Evolutionary conservation across 257 asterid genomes (phyloP), one percentile per base, ranked within the genome.

Genomic region (Penstemon barbatus): DNA sequence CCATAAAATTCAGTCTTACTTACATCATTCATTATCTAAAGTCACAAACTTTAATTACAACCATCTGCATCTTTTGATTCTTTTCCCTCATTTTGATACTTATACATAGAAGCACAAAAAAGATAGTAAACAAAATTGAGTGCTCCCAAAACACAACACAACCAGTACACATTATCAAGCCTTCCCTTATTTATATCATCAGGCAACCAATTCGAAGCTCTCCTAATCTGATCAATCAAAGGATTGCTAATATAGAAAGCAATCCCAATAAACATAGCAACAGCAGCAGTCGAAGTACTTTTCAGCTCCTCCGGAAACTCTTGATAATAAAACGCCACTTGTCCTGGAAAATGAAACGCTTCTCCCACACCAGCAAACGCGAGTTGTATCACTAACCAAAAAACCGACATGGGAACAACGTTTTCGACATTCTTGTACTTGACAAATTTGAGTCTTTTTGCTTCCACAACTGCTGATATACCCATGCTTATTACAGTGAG

Each of bases 151-250:
- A 69, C 48, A 70, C 87, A 80, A 41, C 84, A 85, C n/a, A 73
- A 15, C 97, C 97, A 90, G 25, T 77, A 90, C 60, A 90, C 82
- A 45, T 84, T 77, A 61, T 90, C 93, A 6, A 90, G 59, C 79
- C 90, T 82, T 71, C 97, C 97, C 3, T 82, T 7, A 25, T 87
- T 78, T 8, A 90, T 83, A 45, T 90, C 59, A 18, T 90, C 90
- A 1, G 87, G 97, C 73, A 90, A 74, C 97, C 97, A 82, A 6
- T 74, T 75, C 1, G 94, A 80, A 0, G 71, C 49, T 53, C 65
- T 74, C 4, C 71, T 72, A 8, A 86, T 72, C 8, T 83, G 56
- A 76, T 77, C 87, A 48, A 82, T 79, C 3, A 82, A 7, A 0
- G 66, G 81, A 4, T 82, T 82, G 74, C 87, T 82, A 4, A 65